Percentiles rank a stretch among this genome's conserved stretches.
These are phyloP conservation scores for Candida quercuum DNA, from an alignment of 805 yeast species.

Conservation along the genomic window DNA sequence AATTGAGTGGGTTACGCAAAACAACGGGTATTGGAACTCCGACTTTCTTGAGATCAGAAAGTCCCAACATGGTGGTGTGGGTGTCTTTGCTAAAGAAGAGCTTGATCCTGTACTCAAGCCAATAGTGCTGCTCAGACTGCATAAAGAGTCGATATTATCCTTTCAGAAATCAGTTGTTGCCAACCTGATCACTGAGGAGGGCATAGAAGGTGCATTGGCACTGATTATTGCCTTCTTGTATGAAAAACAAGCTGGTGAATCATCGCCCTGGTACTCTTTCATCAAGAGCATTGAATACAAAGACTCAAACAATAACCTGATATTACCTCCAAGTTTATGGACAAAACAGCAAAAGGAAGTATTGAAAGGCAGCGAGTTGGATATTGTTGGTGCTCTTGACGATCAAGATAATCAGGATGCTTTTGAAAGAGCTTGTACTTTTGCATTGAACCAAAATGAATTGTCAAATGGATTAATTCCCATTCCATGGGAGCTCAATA, in stretches of 20 bases:
- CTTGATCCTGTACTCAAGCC: constrained; percentile 28
- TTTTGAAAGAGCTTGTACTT: constrained; percentile 30
- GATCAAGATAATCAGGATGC: constrained; percentile 35
- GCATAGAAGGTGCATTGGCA: constrained; percentile 58
- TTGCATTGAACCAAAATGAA: constrained; percentile 25
- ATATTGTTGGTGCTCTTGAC: constrained; percentile 56
- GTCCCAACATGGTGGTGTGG: constrained; percentile 61
- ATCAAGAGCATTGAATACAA: constrained; percentile 42
- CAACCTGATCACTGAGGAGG: constrained; percentile 58
- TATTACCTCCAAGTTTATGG: constrained; percentile 69
- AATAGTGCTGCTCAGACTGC: constrained; percentile 44
- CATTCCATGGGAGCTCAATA: constrained; percentile 27
- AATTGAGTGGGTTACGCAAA: constrained; percentile 46
- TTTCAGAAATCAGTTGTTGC: constrained; percentile 57
- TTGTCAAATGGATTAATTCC: constrained; percentile 18
- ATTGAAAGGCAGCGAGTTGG: constrained; percentile 55
- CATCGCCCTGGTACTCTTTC: constrained; percentile 79
- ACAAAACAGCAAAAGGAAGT: constrained; percentile 36
- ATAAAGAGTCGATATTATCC: constrained; percentile 55
- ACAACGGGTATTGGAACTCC: constrained; percentile 50
- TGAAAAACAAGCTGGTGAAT: constrained; percentile 51
- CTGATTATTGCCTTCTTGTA: constrained; percentile 67
- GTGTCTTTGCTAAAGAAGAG: constrained; percentile 56
- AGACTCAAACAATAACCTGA: constrained; percentile 25
- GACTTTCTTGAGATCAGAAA: constrained; percentile 36